Conservation (phyloP, 345 rosid species). For the Pelargonium nanum region DNA sequence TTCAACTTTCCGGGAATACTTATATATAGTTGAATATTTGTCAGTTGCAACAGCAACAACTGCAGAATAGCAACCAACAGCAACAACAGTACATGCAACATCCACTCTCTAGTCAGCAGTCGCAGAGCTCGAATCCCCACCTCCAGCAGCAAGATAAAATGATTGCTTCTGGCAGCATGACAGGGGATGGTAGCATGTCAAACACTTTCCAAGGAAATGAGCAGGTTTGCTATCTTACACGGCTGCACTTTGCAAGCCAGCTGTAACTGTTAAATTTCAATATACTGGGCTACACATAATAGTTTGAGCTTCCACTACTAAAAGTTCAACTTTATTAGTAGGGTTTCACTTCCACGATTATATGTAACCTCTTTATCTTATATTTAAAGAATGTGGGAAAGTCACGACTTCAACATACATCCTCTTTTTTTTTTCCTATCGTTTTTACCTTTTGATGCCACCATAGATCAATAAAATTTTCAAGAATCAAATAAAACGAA, state of each 20-base stretch:
- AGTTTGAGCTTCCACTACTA: no score
- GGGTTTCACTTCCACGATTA: no score
- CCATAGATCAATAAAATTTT: not conserved
- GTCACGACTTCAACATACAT: no score
- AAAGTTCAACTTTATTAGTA: no score
- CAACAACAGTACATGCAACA: conserved; percentile 29
- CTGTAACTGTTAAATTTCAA: no score
- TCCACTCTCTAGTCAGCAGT: conserved; percentile 35
- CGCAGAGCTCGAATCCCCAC: conserved; percentile 31
- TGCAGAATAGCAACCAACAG: conserved; percentile 27
- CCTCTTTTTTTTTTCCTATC: no score
- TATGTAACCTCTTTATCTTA: no score
- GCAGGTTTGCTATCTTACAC: conserved; percentile 20
- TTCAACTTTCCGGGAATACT: no score
- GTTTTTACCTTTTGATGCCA: not conserved
- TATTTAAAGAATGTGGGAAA: not conserved
- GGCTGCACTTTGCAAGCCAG: not conserved
- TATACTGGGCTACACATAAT: no score
- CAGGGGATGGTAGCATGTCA: conserved; percentile 34
- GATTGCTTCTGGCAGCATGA: conserved; percentile 24
- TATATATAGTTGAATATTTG: conserved; percentile 6
- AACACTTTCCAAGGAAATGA: conserved; percentile 40
- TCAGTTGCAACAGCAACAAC: conserved; percentile 39
- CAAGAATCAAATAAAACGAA: no score
- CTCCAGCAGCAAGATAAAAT: conserved; percentile 38